Evolutionary conservation across 2,329 filamentous ascomycete species (phyloP).

Genomic region (Ophiosphaerella korrae): DNA sequence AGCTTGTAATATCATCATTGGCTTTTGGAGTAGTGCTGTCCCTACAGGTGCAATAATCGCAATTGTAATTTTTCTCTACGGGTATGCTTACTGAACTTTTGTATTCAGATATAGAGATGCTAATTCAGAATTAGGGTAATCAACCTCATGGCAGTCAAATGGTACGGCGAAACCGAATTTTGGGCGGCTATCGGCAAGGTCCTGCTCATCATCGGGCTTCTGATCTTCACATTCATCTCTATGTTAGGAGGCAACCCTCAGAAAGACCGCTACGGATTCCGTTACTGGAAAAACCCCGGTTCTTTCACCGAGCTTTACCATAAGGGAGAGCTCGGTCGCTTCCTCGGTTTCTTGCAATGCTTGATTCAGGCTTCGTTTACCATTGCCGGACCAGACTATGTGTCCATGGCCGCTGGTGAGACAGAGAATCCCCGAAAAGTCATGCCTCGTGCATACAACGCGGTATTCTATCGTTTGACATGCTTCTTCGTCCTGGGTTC

Average conservation of each 20-base stretch:
- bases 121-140: slow-evolving; percentile 51
- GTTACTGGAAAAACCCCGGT: slow-evolving; percentile 64
- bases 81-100: slow-evolving; percentile 50
- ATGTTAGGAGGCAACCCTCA: slow-evolving; percentile 84
- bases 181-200: slow-evolving; percentile 67
- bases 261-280: slow-evolving; percentile 54
- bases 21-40: slow-evolving; percentile 59
- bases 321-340: slow-evolving; percentile 70
- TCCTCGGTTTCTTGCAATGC: slow-evolving; percentile 76
- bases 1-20: slow-evolving; percentile 49
- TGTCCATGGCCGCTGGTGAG: slow-evolving; percentile 56
- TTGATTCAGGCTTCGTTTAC: slow-evolving; percentile 64
- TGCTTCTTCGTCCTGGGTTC: slow-evolving; percentile 77
- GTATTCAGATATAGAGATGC: neutral
- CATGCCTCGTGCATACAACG: slow-evolving; percentile 76
- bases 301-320: slow-evolving; percentile 70
- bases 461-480: slow-evolving; percentile 78
- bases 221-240: slow-evolving; percentile 71
- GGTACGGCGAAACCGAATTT: slow-evolving; percentile 68
- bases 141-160: slow-evolving; percentile 67
- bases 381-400: slow-evolving; percentile 56
- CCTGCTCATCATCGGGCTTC: slow-evolving; percentile 52
- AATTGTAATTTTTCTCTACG: slow-evolving; percentile 63
- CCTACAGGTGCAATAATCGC: slow-evolving; percentile 66
- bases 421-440: slow-evolving; percentile 52